A percentile compares a stretch with the other conserved stretches of the same genome.
These are phyloP conservation scores for Pelargonium cotyledonis DNA, from an alignment of 441 rosid species.

Conservation along the genomic window DNA sequence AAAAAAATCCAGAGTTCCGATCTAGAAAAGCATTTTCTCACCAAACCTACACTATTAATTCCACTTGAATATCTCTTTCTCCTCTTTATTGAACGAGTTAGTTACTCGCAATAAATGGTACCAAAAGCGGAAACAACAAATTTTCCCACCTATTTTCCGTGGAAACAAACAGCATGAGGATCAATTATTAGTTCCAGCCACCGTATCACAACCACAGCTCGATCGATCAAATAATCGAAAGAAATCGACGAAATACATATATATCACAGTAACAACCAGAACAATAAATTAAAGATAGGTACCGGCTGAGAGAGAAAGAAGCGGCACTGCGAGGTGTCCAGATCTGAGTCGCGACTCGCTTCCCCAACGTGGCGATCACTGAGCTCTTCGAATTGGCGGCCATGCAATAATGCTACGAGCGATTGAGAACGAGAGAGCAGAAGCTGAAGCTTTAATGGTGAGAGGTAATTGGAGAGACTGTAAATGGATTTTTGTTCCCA, in stretches of 20 bases:
- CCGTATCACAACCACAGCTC: not conserved
- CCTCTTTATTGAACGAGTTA: not conserved
- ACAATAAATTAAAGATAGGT: not conserved
- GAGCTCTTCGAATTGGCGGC: slow-evolving; percentile 31
- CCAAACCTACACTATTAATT: not conserved
- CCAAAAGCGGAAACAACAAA: not conserved
- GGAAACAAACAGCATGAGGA: not conserved
- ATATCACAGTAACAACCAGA: too few relatives aligned
- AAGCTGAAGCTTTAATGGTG: not conserved
- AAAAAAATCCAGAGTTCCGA: not conserved
- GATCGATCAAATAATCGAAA: not conserved
- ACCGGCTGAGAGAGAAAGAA: not conserved
- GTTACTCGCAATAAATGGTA: not conserved
- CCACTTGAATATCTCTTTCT: not conserved
- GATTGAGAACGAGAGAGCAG: too few relatives aligned
- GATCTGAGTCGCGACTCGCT: slow-evolving; percentile 2
- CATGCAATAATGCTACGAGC: slow-evolving; percentile 26
- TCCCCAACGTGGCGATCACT: not conserved
- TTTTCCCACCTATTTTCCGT: not conserved
- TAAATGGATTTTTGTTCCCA: not conserved
- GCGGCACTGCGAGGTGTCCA: not conserved
- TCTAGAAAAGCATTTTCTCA: not conserved
- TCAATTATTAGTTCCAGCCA: not conserved
- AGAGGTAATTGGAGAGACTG: not conserved
- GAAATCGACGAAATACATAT: too few relatives aligned